phyloP scores from a whole-genome alignment of 1,284 basidiomycete species.

The Rhizoctonia solani region DNA sequence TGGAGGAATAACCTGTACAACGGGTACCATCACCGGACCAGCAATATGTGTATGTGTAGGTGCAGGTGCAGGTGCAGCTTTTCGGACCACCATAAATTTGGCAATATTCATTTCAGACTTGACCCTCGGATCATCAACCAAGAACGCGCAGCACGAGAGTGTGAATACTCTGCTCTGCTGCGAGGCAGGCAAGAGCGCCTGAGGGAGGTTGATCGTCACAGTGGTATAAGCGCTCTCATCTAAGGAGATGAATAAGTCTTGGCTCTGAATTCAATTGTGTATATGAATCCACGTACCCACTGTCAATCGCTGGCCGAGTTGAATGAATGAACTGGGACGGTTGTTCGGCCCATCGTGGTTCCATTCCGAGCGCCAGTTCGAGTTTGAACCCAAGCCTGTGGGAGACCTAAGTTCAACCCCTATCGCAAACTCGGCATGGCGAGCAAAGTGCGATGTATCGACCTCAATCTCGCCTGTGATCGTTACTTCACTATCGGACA shows the following conservation, averaged over 20 bases:
- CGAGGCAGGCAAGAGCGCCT: slow-evolving; percentile 13
- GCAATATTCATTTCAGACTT: slow-evolving; percentile 20
- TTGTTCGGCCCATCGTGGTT: slow-evolving; percentile 38
- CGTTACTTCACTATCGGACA: slow-evolving; percentile 26
- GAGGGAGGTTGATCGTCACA: background rate
- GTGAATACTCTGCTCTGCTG: slow-evolving; percentile 26
- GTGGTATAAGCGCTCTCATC: slow-evolving; percentile 24
- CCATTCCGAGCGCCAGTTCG: slow-evolving; percentile 33
- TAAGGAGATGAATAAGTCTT: background rate
- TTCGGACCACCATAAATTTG: slow-evolving; percentile 24
- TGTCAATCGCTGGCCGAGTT: slow-evolving; percentile 35
- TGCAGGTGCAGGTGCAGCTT: slow-evolving; percentile 11
- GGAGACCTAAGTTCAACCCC: slow-evolving; percentile 23
- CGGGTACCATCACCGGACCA: too few relatives aligned
- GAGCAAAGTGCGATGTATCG: slow-evolving; percentile 35
- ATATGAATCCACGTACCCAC: slow-evolving; percentile 23
- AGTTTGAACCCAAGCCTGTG: background rate
- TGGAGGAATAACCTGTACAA: background rate
- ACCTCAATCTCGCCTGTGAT: slow-evolving; percentile 39
- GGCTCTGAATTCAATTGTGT: background rate
- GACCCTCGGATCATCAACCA: slow-evolving; percentile 11
- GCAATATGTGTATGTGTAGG: too few relatives aligned
- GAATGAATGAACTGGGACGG: slow-evolving; percentile 36
- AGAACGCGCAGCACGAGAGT: slow-evolving; percentile 26
- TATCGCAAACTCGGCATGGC: slow-evolving; percentile 35